These are phyloP conservation scores for Dactylis glomerata DNA, from an alignment of 176 grass and related monocot species.

Conservation along the genomic window DNA sequence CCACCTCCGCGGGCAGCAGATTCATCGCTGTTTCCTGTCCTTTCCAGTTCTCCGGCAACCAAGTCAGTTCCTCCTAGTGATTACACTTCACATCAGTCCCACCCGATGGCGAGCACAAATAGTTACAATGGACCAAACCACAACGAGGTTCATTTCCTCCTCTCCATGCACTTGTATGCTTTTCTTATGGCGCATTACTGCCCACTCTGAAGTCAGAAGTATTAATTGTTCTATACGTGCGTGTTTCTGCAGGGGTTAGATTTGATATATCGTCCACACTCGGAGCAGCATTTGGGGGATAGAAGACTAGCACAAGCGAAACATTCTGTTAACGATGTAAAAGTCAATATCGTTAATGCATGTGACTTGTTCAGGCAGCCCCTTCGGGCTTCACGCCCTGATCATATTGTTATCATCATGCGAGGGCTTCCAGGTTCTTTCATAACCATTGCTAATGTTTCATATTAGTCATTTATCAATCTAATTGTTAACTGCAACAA, in stretches of 20 bases:
- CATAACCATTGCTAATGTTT: constrained; percentile 7
- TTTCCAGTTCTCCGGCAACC: constrained; percentile 22
- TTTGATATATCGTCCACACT: constrained; percentile 34
- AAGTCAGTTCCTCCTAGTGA: constrained; percentile 21
- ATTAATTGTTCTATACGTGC: constrained; percentile 2
- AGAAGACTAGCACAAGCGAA: constrained; percentile 22
- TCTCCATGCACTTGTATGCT: neutral
- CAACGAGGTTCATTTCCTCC: constrained; percentile 29
- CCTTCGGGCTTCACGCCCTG: constrained; percentile 66
- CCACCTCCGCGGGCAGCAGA: constrained; percentile 24
- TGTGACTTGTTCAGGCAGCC: constrained; percentile 81
- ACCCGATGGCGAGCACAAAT: constrained; percentile 29
- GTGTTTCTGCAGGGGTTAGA: constrained; percentile 37
- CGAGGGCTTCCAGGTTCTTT: constrained; percentile 87
- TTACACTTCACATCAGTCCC: constrained; percentile 33
- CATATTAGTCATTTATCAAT: neutral
- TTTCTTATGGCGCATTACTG: neutral
- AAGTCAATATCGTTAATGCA: constrained; percentile 60
- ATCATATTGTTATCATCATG: constrained; percentile 94
- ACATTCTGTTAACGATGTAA: constrained; percentile 32
- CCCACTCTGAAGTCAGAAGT: constrained; percentile 31
- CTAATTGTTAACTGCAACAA: neutral
- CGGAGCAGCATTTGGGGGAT: constrained; percentile 37
- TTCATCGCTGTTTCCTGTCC: constrained; percentile 64
- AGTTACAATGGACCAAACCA: constrained; percentile 30